Percentiles rank a stretch among this genome's conserved stretches.
Evolutionary conservation across 1,284 basidiomycete species (phyloP).

Genomic region (Mycosarcoma mackinlayi): DNA sequence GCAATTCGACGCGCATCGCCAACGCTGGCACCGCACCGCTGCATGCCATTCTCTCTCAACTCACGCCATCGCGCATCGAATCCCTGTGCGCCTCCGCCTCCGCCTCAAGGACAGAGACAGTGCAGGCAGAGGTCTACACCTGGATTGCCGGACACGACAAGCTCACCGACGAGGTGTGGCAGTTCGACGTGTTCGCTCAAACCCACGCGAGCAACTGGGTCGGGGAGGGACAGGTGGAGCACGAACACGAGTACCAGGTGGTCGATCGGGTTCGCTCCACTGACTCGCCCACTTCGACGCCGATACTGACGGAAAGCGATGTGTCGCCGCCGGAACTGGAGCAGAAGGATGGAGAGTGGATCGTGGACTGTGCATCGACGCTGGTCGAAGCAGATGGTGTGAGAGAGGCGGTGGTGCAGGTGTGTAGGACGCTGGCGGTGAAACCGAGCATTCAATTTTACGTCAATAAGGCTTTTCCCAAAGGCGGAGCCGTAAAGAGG

Average conservation of each 20-base stretch:
- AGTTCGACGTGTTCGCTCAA: conserved; percentile 48
- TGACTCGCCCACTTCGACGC: background rate
- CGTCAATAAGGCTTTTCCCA: conserved; percentile 26
- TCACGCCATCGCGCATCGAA: conserved; percentile 21
- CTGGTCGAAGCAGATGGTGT: conserved; percentile 4
- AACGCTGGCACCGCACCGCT: conserved; percentile 31
- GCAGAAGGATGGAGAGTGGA: conserved; percentile 3
- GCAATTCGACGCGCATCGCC: conserved; percentile 30
- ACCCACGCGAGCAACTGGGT: conserved; percentile 41
- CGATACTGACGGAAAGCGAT: background rate
- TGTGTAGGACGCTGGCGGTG: conserved; percentile 9
- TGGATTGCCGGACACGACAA: conserved; percentile 34
- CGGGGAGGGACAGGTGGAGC: conserved; percentile 28
- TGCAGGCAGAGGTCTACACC: conserved; percentile 37
- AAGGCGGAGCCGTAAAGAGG: background rate
- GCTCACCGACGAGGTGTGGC: conserved; percentile 37
- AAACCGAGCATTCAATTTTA: conserved; percentile 45
- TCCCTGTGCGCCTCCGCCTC: background rate
- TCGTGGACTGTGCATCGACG: background rate
- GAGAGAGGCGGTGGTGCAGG: conserved; percentile 5
- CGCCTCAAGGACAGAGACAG: no score
- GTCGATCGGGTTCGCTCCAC: conserved; percentile 28
- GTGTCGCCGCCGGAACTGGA: no score
- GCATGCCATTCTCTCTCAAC: conserved; percentile 26
- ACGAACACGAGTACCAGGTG: conserved; percentile 46